A percentile compares a stretch with the other conserved stretches of the same genome.
phyloP scores from a whole-genome alignment of 2,329 filamentous ascomycete species.

The Ascochyta rabiei region DNA sequence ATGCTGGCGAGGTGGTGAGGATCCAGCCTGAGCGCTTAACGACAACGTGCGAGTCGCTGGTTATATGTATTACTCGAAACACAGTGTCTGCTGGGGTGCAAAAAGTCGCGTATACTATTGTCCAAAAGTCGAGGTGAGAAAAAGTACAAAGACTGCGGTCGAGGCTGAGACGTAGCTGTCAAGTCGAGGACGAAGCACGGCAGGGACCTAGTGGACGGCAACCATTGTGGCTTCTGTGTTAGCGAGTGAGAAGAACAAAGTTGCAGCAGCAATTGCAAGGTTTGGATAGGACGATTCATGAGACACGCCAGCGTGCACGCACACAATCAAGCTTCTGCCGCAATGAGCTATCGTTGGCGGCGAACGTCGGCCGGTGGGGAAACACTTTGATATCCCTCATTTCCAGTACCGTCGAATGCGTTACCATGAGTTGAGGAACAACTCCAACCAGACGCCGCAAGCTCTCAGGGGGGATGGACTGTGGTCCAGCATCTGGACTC shows the following conservation, averaged over 20 bases:
- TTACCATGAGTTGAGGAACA: slow-evolving; percentile 13
- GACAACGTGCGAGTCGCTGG: slow-evolving; percentile 34
- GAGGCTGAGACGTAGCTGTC: slow-evolving; percentile 22
- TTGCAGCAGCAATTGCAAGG: slow-evolving; percentile 15
- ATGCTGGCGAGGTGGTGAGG: slow-evolving; percentile 26
- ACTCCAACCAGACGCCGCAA: neutral
- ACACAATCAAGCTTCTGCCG: slow-evolving; percentile 31
- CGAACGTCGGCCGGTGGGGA: slow-evolving; percentile 26
- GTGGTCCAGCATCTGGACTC: neutral
- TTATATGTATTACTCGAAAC: slow-evolving; percentile 38
- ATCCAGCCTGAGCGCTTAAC: slow-evolving; percentile 44
- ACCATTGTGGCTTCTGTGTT: slow-evolving; percentile 33
- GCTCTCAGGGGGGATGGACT: slow-evolving; percentile 1
- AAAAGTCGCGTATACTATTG: slow-evolving; percentile 32
- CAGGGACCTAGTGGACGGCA: slow-evolving; percentile 28
- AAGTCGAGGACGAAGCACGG: slow-evolving; percentile 22
- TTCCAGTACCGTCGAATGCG: slow-evolving; percentile 23
- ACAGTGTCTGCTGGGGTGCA: slow-evolving; percentile 30
- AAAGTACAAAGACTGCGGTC: slow-evolving; percentile 11
- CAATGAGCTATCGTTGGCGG: slow-evolving; percentile 34
- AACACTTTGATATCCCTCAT: slow-evolving; percentile 35
- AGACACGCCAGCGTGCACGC: slow-evolving; percentile 37
- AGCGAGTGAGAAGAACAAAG: slow-evolving; percentile 24
- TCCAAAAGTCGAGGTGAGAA: slow-evolving; percentile 25
- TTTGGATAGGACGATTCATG: slow-evolving; percentile 29